Percentiles rank a stretch among this genome's conserved stretches.
Evolutionary conservation across 2,329 filamentous ascomycete species (phyloP).

Genomic region (Exserohilum rostratum): DNA sequence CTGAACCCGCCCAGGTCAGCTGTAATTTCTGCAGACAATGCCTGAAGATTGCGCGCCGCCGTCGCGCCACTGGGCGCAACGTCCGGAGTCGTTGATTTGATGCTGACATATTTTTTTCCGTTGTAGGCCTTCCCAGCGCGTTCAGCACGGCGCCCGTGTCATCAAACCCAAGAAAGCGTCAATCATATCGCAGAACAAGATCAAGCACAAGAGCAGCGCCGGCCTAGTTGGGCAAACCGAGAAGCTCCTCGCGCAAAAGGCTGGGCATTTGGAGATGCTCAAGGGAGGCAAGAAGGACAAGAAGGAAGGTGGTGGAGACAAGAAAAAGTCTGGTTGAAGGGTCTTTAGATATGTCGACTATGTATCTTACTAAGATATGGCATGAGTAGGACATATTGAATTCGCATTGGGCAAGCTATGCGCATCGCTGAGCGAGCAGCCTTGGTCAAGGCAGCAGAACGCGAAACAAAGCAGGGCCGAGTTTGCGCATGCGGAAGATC

Average conservation of each 20-base stretch:
- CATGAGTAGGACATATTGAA: neutral
- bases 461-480: neutral
- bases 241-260: slow-evolving; percentile 67
- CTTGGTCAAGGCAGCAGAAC: neutral
- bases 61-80: neutral
- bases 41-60: neutral
- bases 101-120: neutral
- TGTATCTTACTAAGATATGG: neutral
- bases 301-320: slow-evolving; percentile 37
- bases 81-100: slow-evolving; percentile 7
- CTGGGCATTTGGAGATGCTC: slow-evolving; percentile 73
- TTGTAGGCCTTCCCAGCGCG: slow-evolving; percentile 33
- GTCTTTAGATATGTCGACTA: neutral
- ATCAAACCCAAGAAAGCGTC: slow-evolving; percentile 71
- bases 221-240: slow-evolving; percentile 71
- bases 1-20: neutral
- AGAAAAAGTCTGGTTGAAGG: slow-evolving; percentile 21
- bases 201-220: slow-evolving; percentile 69
- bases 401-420: neutral
- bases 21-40: neutral
- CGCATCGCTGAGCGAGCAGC: neutral
- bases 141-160: slow-evolving; percentile 62
- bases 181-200: slow-evolving; percentile 65
- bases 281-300: slow-evolving; percentile 67
- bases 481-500: neutral